Conservation (phyloP, 352 stramenopile genomes). For the Pythium scleroteichum region DNA sequence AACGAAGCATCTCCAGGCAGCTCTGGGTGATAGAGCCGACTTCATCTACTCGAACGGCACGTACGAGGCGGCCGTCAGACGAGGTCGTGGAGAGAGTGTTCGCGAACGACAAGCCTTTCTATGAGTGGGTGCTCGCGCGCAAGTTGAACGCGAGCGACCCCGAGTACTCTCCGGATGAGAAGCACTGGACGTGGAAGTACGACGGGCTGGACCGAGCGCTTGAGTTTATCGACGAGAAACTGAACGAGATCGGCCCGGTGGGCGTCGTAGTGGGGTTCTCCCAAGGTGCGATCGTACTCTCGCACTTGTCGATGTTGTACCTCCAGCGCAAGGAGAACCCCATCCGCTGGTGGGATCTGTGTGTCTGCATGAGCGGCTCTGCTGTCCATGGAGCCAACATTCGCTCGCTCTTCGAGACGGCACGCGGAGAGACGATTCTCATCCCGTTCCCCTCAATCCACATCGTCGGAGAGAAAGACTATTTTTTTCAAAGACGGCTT, state of each 20-base stretch:
- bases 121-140: not conserved
- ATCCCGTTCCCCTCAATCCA: conserved; percentile 66
- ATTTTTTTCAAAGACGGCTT: conserved; percentile 39
- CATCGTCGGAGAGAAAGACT: conserved; percentile 58
- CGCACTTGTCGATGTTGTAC: conserved; percentile 50
- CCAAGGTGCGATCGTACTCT: conserved; percentile 54
- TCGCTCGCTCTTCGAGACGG: conserved; percentile 41
- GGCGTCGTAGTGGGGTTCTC: conserved; percentile 72
- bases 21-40: conserved; percentile 4
- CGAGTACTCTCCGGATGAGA: not conserved
- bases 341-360: conserved; percentile 50
- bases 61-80: conserved; percentile 1
- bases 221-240: conserved; percentile 46
- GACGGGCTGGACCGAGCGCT: conserved; percentile 18
- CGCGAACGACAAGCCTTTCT: conserved; percentile 2
- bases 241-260: conserved; percentile 46
- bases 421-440: conserved; percentile 28
- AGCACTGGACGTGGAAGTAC: conserved; percentile 8
- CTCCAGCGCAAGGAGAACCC: conserved; percentile 26
- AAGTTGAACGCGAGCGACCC: not conserved
- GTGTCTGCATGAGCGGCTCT: conserved; percentile 42
- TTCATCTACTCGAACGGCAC: not conserved
- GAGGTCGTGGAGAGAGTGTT: not conserved
- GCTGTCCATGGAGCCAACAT: conserved; percentile 29
- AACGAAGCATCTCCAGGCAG: conserved; percentile 6